Evolutionary conservation across 139 green algal genomes (phyloP).

Genomic region (Tetraselmis striata): DNA sequence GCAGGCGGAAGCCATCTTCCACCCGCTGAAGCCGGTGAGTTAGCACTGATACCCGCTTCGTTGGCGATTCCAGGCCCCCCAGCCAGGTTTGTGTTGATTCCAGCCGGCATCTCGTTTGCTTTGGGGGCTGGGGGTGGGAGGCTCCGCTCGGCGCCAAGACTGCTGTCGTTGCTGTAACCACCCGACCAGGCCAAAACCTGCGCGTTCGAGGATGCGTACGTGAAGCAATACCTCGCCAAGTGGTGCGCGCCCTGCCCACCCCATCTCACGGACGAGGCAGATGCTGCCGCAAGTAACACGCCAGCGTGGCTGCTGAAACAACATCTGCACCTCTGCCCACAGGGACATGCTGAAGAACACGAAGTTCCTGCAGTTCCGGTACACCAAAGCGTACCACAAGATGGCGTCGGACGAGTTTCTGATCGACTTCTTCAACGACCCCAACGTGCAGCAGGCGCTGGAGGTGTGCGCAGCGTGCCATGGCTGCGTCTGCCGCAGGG

Average conservation of each 20-base stretch:
- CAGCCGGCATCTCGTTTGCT: background rate
- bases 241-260: background rate
- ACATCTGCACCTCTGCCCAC: background rate
- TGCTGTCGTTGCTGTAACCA: no score
- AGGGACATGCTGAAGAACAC: conserved; percentile 32
- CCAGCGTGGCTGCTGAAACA: background rate
- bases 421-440: conserved; percentile 38
- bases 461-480: conserved; percentile 15
- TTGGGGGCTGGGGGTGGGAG: no score
- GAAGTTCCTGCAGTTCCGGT: conserved; percentile 30
- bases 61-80: background rate
- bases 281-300: background rate
- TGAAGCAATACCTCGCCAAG: background rate
- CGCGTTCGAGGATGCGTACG: background rate
- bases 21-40: background rate
- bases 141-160: no score
- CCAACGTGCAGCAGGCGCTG: conserved; percentile 21
- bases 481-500: background rate
- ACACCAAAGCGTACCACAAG: conserved; percentile 50
- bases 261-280: background rate
- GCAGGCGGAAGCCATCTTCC: background rate
- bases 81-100: background rate
- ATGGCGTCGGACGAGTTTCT: conserved; percentile 36
- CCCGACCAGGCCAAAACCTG: background rate
- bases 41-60: no score